Conservation (phyloP, 2,329 filamentous ascomycete genomes). For the Paraphaeosphaeria sporulosa region DNA sequence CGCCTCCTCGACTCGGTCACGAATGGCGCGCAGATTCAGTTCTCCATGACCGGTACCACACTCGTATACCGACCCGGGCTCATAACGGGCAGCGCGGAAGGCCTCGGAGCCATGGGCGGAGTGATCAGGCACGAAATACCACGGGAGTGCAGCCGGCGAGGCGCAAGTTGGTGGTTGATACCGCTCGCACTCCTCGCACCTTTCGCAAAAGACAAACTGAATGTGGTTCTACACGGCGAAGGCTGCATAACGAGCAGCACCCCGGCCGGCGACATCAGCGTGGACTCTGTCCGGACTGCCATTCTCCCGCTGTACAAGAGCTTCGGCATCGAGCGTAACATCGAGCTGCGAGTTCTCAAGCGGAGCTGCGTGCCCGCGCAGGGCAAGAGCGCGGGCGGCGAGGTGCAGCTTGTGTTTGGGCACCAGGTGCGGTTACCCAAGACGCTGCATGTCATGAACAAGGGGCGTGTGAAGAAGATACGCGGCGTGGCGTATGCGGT, state of each 20-base stretch:
- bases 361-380: slow-evolving; percentile 74
- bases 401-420: slow-evolving; percentile 92
- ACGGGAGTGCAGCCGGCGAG: slow-evolving; percentile 76
- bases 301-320: slow-evolving; percentile 88
- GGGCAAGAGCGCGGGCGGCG: slow-evolving; percentile 82
- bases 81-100: slow-evolving; percentile 83
- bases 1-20: slow-evolving; percentile 93
- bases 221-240: slow-evolving; percentile 86
- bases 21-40: slow-evolving; percentile 93
- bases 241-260: slow-evolving; percentile 93
- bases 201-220: slow-evolving; percentile 90
- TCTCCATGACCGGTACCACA: slow-evolving; percentile 94
- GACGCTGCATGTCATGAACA: slow-evolving; percentile 85
- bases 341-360: slow-evolving; percentile 83
- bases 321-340: slow-evolving; percentile 86
- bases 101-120: slow-evolving; percentile 74
- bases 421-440: slow-evolving; percentile 93
- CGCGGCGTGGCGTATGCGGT: slow-evolving; percentile 93
- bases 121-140: slow-evolving; percentile 84
- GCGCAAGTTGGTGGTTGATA: slow-evolving; percentile 90
- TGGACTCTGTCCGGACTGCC: slow-evolving; percentile 92
- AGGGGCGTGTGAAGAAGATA: slow-evolving; percentile 86
- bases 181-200: slow-evolving; percentile 89
- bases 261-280: slow-evolving; percentile 82
- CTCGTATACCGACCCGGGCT: slow-evolving; percentile 91